Percentiles rank a stretch among this genome's conserved stretches.
Conservation (phyloP, 352 stramenopile genomes). For the Phytophthora ramorum region DNA sequence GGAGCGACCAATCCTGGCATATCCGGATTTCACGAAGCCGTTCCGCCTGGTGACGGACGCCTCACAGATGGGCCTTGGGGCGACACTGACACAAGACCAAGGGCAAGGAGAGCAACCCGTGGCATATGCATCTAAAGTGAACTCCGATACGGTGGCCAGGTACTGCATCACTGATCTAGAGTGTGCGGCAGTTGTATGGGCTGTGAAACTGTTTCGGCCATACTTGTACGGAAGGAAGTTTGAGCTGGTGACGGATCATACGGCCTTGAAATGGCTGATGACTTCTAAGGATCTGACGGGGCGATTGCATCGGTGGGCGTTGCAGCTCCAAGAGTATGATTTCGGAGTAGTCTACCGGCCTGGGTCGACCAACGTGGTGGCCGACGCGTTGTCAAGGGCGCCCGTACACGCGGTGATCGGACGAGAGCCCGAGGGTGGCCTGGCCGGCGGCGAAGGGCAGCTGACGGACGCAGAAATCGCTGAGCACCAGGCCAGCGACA, state of each 20-base stretch:
- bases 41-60: slow-evolving; percentile 39
- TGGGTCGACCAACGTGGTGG: too few relatives aligned
- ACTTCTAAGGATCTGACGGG: background rate
- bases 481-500: too few relatives aligned
- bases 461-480: too few relatives aligned
- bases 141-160: slow-evolving; percentile 19
- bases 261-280: slow-evolving; percentile 17
- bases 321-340: background rate
- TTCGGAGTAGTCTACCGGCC: background rate
- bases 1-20: background rate
- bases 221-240: too few relatives aligned
- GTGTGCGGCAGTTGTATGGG: too few relatives aligned
- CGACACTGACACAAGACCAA: slow-evolving; percentile 33
- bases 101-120: slow-evolving; percentile 12
- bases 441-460: too few relatives aligned
- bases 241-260: too few relatives aligned
- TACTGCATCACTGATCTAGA: slow-evolving; percentile 37
- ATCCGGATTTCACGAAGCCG: slow-evolving; percentile 34
- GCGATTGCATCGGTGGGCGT: background rate
- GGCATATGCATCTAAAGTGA: slow-evolving; percentile 31
- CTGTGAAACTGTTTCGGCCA: too few relatives aligned
- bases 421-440: too few relatives aligned
- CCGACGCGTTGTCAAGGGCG: too few relatives aligned
- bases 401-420: too few relatives aligned
- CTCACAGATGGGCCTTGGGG: slow-evolving; percentile 19